phyloP scores from a whole-genome alignment of 2,329 filamentous ascomycete species.

The Septoria petroselini region DNA sequence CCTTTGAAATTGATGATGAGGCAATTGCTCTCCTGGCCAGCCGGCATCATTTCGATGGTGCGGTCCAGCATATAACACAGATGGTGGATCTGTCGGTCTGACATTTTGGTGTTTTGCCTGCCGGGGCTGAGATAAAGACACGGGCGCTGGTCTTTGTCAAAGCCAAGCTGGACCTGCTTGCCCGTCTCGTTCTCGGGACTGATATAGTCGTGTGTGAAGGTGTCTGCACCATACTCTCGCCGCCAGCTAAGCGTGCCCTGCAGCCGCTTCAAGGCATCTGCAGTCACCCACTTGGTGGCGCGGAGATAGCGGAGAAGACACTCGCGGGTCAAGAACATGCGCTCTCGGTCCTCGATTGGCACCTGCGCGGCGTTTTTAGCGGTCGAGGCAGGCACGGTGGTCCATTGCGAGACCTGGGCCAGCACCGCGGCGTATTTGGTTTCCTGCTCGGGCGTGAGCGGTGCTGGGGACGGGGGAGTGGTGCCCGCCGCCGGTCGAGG shows the following conservation, averaged over 20 bases:
- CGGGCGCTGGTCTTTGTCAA: slow-evolving; percentile 78
- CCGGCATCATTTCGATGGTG: slow-evolving; percentile 79
- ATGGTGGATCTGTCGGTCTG: slow-evolving; percentile 85
- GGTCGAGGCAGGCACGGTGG: slow-evolving; percentile 62
- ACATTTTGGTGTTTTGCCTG: slow-evolving; percentile 86
- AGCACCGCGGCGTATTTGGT: slow-evolving; percentile 78
- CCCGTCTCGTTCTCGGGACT: slow-evolving; percentile 93
- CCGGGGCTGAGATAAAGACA: slow-evolving; percentile 89
- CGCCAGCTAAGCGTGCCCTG: slow-evolving; percentile 81
- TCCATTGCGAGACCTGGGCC: slow-evolving; percentile 66
- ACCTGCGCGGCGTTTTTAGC: slow-evolving; percentile 57
- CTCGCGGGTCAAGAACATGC: slow-evolving; percentile 86
- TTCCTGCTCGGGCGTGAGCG: slow-evolving; percentile 72
- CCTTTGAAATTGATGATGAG: slow-evolving; percentile 90
- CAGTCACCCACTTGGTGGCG: slow-evolving; percentile 83
- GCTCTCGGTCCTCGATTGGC: slow-evolving; percentile 73
- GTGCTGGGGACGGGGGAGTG: slow-evolving; percentile 54
- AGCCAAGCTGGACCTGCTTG: slow-evolving; percentile 88
- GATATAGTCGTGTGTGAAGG: slow-evolving; percentile 80
- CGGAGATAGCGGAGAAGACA: slow-evolving; percentile 90
- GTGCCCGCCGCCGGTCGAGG: slow-evolving; percentile 46
- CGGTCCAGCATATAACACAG: slow-evolving; percentile 95
- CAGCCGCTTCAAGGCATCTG: slow-evolving; percentile 74
- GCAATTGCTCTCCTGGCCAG: slow-evolving; percentile 80
- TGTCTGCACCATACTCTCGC: slow-evolving; percentile 80